Evolutionary conservation across 2,329 filamentous ascomycete species (phyloP).

Genomic region (Epichloe elymi): DNA sequence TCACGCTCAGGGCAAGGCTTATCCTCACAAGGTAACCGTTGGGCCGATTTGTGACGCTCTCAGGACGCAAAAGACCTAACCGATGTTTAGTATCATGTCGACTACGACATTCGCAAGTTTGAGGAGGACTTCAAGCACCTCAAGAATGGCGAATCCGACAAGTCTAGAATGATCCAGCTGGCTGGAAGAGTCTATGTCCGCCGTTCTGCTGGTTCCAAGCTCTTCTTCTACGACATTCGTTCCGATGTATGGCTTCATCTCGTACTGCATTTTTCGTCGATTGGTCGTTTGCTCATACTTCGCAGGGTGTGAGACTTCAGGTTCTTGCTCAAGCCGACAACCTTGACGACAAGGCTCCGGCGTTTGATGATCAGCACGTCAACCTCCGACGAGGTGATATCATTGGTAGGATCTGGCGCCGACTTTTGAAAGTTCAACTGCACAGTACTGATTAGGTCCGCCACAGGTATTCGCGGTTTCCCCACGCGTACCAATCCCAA

Average conservation of each 20-base stretch:
- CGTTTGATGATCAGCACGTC: conserved; percentile 83
- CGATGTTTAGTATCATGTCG: conserved; percentile 56
- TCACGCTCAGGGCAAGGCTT: conserved; percentile 34
- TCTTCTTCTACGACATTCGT: conserved; percentile 71
- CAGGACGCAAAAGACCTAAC: neutral
- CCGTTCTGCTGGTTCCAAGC: conserved; percentile 67
- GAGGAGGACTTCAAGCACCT: conserved; percentile 63
- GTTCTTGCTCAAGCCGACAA: conserved; percentile 85
- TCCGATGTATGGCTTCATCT: conserved; percentile 16
- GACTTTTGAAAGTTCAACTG: neutral
- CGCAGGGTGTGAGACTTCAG: conserved; percentile 56
- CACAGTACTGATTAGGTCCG: neutral
- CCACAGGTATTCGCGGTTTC: conserved; percentile 17
- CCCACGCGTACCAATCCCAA: conserved; percentile 64
- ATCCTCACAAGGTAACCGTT: conserved; percentile 60
- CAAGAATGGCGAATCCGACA: conserved; percentile 75
- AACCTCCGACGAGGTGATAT: conserved; percentile 83
- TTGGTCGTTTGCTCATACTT: neutral
- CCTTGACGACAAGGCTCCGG: conserved; percentile 46
- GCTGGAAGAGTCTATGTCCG: conserved; percentile 85
- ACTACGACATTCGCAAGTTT: conserved; percentile 72
- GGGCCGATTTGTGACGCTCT: neutral
- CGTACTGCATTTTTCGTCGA: neutral
- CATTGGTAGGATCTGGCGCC: conserved; percentile 41
- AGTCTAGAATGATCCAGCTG: conserved; percentile 62